A percentile compares a stretch with the other conserved stretches of the same genome.
phyloP scores from a whole-genome alignment of 2,329 filamentous ascomycete species.

The Colletotrichum limetticola region DNA sequence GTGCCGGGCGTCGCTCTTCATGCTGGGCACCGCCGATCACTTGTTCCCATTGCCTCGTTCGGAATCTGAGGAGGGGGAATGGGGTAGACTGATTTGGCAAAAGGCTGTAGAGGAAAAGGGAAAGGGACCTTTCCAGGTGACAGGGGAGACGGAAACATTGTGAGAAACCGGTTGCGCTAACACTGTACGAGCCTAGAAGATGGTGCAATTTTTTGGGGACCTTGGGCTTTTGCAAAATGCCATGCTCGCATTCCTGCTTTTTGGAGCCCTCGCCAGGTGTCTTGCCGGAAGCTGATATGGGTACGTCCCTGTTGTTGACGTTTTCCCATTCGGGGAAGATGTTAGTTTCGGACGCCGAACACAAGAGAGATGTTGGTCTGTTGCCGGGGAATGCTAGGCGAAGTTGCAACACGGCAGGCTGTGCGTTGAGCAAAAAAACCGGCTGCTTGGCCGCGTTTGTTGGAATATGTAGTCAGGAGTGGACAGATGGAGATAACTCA shows the following conservation, averaged over 20 bases:
- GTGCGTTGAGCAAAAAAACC: slow-evolving; percentile 4
- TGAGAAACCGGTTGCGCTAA: not conserved
- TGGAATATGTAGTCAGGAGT: not conserved
- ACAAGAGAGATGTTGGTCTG: not conserved
- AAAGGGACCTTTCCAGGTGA: not conserved
- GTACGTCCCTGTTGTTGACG: not conserved
- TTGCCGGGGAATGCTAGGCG: slow-evolving; percentile 14
- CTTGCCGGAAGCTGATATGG: not conserved
- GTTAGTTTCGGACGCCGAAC: not conserved
- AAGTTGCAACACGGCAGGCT: slow-evolving; percentile 4
- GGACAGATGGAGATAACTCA: slow-evolving; percentile 14
- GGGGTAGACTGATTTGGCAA: not conserved
- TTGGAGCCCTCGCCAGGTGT: slow-evolving; percentile 1
- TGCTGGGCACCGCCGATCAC: slow-evolving; percentile 29
- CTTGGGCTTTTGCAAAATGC: slow-evolving; percentile 16
- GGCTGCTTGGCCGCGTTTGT: not conserved
- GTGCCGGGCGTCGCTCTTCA: slow-evolving; percentile 18
- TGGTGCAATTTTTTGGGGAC: not conserved
- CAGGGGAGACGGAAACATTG: not conserved
- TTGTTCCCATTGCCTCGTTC: slow-evolving; percentile 11
- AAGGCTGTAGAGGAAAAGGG: not conserved
- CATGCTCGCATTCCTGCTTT: slow-evolving; percentile 23
- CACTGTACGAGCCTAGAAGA: not conserved
- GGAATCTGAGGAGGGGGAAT: not conserved
- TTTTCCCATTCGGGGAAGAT: not conserved